Evolutionary conservation across 2,329 filamentous ascomycete genomes (phyloP), one percentile per base, ranked within the genome.

Genomic region (Beauveria caledonica): DNA sequence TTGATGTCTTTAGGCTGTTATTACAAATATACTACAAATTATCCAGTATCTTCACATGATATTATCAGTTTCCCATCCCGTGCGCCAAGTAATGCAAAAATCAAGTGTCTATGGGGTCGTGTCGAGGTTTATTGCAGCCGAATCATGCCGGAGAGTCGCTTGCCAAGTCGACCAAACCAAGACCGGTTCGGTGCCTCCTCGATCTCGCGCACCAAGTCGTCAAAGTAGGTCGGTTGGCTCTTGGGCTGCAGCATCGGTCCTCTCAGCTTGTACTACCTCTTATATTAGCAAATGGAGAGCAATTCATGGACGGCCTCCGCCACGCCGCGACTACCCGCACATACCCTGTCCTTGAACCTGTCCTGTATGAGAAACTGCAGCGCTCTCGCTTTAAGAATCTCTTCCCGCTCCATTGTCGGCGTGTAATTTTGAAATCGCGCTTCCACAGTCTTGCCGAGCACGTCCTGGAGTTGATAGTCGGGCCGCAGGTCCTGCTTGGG

Each of bases 141-240:
- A 62, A 88, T 78, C 71, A 85, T 77, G 11, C 86, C 85, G 63
- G 80, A 79, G 64, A 86, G 67, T 63, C 77, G 77, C 68, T 86
- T 81, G 62, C 75, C 72, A 54, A 84, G 62, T 58, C 80, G 76
- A 54, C 78, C 76, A 23, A 82, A 68, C 74, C 78, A 84, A 8
- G 78, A 79, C 61, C 86, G 74, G 45, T 74, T 80, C 2, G 86
- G 86, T 3, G 83, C 85, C 65, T 82, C 82, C 40, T 87, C 82
- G 25, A 89, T 77, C 70, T 89, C 86, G 58, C 73, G 76, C 1
- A 87, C 69, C 33, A 89, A 71, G 64, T 86, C 81, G 21, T 75
- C 70, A 67, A 86, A 89, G 69, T 89, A 86, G 0, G 79, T 81
- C 42, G 86, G 86, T 64, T 87, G 84, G 67, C 83, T 86, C 69